phyloP scores from a whole-genome alignment of 306 rosid genomes.

The Trichosanthes cucumerina region DNA sequence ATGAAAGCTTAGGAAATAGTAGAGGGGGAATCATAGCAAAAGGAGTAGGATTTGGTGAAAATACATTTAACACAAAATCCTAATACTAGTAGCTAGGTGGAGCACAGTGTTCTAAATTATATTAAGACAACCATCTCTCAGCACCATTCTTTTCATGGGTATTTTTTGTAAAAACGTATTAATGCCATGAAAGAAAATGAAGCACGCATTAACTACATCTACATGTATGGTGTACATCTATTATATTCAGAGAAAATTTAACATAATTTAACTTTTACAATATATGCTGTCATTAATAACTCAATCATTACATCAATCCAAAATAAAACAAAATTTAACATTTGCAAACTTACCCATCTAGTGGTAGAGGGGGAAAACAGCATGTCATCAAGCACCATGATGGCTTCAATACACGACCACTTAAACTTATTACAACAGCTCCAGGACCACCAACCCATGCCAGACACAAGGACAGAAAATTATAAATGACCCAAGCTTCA shows the following conservation, averaged over 20 bases:
- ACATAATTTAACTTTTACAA: background rate
- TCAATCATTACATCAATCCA: background rate
- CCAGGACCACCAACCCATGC: slow-evolving; percentile 99
- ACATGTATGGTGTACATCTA: background rate
- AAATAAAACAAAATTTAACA: background rate
- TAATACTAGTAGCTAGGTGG: background rate
- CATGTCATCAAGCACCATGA: slow-evolving; percentile 81
- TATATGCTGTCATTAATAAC: background rate
- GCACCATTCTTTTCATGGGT: background rate
- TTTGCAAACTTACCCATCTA: slow-evolving; percentile 66
- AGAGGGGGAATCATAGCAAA: background rate
- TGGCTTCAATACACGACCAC: slow-evolving; percentile 83
- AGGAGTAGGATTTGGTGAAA: background rate
- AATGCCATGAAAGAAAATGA: background rate
- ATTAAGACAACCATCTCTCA: background rate
- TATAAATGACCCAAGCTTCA: slow-evolving; percentile 97
- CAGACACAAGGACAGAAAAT: slow-evolving; percentile 78
- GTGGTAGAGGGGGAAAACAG: slow-evolving; percentile 75
- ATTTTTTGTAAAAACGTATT: background rate
- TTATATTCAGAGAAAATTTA: background rate
- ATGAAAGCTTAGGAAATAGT: background rate
- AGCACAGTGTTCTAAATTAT: background rate
- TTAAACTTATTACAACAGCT: slow-evolving; percentile 85
- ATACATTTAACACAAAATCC: background rate
- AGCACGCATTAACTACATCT: background rate